A percentile compares a stretch with the other conserved stretches of the same genome.
Evolutionary conservation across 1,284 basidiomycete genomes (phyloP).

Genomic region (Cerrena zonata): DNA sequence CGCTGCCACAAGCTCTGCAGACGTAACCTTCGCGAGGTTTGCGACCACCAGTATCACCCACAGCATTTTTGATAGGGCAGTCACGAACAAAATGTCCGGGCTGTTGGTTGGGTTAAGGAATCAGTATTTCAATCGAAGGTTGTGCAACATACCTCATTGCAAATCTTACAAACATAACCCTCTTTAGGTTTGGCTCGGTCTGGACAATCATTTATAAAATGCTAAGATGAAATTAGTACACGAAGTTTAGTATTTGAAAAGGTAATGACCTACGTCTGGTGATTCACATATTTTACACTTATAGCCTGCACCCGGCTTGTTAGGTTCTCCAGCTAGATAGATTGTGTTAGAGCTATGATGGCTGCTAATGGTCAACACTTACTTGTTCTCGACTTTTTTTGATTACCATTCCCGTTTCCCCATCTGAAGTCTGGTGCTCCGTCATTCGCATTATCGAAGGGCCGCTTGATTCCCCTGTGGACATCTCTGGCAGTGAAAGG

Average conservation of each 20-base stretch:
- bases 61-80: constrained; percentile 72
- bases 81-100: constrained; percentile 81
- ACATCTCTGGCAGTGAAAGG: constrained; percentile 50
- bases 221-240: constrained; percentile 36
- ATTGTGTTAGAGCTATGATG: not conserved
- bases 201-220: constrained; percentile 72
- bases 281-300: constrained; percentile 74
- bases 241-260: not conserved
- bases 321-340: not conserved
- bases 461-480: constrained; percentile 46
- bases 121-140: not conserved
- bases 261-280: constrained; percentile 47
- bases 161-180: constrained; percentile 81
- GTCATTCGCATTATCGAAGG: constrained; percentile 34
- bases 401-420: constrained; percentile 50
- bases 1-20: constrained; percentile 83
- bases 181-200: constrained; percentile 72
- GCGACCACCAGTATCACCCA: constrained; percentile 70
- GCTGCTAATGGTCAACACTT: constrained; percentile 20
- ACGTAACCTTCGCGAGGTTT: constrained; percentile 80
- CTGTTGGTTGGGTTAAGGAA: constrained; percentile 27
- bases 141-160: constrained; percentile 45
- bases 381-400: constrained; percentile 55
- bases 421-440: constrained; percentile 63
- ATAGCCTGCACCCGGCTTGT: constrained; percentile 67